Evolutionary conservation across 2,329 filamentous ascomycete genomes (phyloP).

Genomic region (Pseudogymnoascus sp.): DNA sequence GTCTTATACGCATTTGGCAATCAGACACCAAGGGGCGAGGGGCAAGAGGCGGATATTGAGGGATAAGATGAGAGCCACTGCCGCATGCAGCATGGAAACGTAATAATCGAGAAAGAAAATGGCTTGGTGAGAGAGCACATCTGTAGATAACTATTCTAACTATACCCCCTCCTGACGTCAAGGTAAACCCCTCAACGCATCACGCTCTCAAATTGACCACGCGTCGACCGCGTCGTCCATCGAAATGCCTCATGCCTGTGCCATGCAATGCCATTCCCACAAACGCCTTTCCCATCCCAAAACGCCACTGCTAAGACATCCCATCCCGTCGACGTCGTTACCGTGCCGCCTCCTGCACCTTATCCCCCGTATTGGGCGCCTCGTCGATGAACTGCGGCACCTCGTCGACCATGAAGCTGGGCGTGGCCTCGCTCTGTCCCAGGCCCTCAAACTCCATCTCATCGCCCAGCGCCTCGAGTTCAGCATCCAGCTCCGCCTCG

Average conservation of each 20-base stretch:
- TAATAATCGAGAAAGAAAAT: slow-evolving; percentile 2
- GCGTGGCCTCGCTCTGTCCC: slow-evolving; percentile 49
- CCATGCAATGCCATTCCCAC: neutral
- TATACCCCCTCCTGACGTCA: neutral
- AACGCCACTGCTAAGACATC: slow-evolving; percentile 1
- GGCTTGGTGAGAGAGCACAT: neutral
- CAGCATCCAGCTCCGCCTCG: slow-evolving; percentile 91
- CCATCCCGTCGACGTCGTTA: neutral
- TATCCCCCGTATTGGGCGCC: slow-evolving; percentile 62
- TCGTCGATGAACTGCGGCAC: slow-evolving; percentile 88
- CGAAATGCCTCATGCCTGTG: neutral
- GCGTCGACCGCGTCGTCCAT: neutral
- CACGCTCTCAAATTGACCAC: neutral
- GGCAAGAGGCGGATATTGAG: neutral
- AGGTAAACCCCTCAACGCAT: neutral
- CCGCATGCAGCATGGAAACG: neutral
- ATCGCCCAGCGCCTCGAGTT: slow-evolving; percentile 87
- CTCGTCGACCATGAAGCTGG: slow-evolving; percentile 85
- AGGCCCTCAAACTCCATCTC: slow-evolving; percentile 80
- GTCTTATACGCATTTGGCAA: neutral
- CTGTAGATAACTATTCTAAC: slow-evolving; percentile 6
- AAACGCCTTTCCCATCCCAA: neutral
- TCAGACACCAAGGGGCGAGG: neutral
- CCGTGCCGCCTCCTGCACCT: slow-evolving; percentile 71
- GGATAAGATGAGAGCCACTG: neutral